Evolutionary conservation across 140 eudicot species (phyloP).

Genomic region (Bidens hawaiensis): DNA sequence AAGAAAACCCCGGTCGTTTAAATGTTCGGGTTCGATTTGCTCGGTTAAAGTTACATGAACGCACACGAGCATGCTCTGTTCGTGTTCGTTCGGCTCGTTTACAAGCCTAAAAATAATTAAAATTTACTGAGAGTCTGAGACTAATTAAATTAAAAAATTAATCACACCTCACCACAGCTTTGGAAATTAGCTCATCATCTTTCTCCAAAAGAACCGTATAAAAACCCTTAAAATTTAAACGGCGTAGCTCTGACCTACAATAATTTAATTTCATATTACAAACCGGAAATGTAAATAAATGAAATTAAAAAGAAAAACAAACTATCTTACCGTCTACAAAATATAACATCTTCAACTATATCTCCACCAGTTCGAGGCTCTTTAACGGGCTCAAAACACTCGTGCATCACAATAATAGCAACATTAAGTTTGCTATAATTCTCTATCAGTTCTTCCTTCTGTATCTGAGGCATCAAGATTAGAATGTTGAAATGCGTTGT

Average conservation of each 20-base stretch:
- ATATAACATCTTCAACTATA: conserved; percentile 86
- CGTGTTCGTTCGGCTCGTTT: no score
- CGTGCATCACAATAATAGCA: conserved; percentile 88
- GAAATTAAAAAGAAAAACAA: neutral
- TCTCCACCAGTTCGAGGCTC: conserved; percentile 71
- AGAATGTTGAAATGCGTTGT: conserved; percentile 23
- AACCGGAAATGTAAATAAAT: neutral
- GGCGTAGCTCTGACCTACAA: conserved; percentile 72
- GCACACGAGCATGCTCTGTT: no score
- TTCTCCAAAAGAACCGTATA: conserved; percentile 83
- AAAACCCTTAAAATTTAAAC: conserved; percentile 79
- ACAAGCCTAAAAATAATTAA: neutral
- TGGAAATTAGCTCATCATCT: conserved; percentile 74
- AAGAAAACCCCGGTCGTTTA: no score
- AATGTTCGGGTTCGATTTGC: no score
- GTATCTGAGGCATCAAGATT: conserved; percentile 23
- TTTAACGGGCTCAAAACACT: conserved; percentile 84
- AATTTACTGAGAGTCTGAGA: neutral
- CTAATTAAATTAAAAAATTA: neutral
- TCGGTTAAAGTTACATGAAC: no score
- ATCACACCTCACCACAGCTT: conserved; percentile 65
- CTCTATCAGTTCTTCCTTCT: conserved; percentile 44
- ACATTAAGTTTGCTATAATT: conserved; percentile 65
- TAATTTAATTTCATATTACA: neutral
- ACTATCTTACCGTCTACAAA: conserved; percentile 57